Base-by-base conservation (phyloP, 2,329 filamentous ascomycete genomes). In the Colletotrichum australisinense region DNA sequence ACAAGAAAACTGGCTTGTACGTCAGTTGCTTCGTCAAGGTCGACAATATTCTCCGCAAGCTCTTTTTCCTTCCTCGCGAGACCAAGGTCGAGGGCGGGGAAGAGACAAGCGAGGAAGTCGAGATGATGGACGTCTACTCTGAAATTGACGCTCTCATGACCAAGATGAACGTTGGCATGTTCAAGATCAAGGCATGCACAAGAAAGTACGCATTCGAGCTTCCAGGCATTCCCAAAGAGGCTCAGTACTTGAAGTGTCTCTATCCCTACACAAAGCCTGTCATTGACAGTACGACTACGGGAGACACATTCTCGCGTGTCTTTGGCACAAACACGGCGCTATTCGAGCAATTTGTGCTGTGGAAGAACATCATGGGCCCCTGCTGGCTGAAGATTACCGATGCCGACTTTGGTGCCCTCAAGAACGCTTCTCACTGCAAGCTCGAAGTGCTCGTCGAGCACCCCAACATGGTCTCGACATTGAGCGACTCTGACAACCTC, bases 341-440 rank as follows among this genome's bases (percentile, higher is more conserved):
- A 0, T 99, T 99, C 78, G 97, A 99, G 83, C 97, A 99, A 78
- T 99, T 99, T 80, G 97, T 99, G 24, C 88, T 99, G 5, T 98
- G 95, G 94, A 98, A 98, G 85, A 97, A 98, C 80, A 94, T 99
- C 78, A 99, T 98, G 96, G 97, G 97, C 1, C 97, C 97, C 35
- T 98, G 97, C 82, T 99, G 97, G 97, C 89, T 99, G 58, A 95
- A 93, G 80, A 97, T 99, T 68, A 90, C 95, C 76, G 93, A 93
- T 76, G 94, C 94, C 35, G 92, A 98, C 81, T 98, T 97, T 80
- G 89, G 89, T 22, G 88, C 93, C 6, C 88, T 98, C 76, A 96
- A 95, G 82, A 98, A 98, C 78, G 94, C 95, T 12, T 99, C 97
- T 0, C 97, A 97, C 90, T 98, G 97, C 87, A 98, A 98, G 83